Percentiles rank a stretch among this genome's conserved stretches.
These are phyloP conservation scores for Stemphylium lycopersici DNA, from an alignment of 2,329 filamentous ascomycete species.

Conservation along the genomic window DNA sequence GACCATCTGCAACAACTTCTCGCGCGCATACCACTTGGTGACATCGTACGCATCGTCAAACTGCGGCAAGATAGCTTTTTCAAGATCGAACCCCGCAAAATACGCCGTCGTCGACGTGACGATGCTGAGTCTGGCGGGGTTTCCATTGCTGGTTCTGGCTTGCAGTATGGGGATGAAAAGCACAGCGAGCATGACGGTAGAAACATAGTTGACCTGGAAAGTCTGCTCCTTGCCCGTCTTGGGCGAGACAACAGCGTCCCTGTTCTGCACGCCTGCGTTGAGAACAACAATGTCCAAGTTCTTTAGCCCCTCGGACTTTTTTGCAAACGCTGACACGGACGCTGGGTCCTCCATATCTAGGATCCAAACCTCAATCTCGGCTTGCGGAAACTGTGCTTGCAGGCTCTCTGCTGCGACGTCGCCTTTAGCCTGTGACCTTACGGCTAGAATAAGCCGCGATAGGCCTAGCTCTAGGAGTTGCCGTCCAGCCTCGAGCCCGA, in stretches of 20 bases:
- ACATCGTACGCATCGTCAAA: constrained; percentile 4
- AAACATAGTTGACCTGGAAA: constrained; percentile 63
- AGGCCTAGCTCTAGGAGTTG: constrained; percentile 28
- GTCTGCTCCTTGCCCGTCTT: constrained; percentile 43
- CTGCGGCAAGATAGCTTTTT: neutral
- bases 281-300: constrained; percentile 39
- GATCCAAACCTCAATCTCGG: constrained; percentile 34
- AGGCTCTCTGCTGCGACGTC: constrained; percentile 29
- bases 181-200: constrained; percentile 59
- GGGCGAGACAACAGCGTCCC: constrained; percentile 5
- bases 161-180: constrained; percentile 51
- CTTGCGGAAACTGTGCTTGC: constrained; percentile 15
- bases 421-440: constrained; percentile 36
- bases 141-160: constrained; percentile 3
- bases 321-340: constrained; percentile 29
- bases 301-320: constrained; percentile 13
- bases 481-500: constrained; percentile 34
- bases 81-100: neutral
- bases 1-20: constrained; percentile 28
- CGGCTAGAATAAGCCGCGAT: constrained; percentile 37
- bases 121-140: constrained; percentile 2
- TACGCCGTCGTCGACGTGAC: constrained; percentile 6
- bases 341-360: constrained; percentile 35
- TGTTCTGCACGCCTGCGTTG: constrained; percentile 41
- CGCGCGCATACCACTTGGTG: constrained; percentile 24